phyloP scores from a whole-genome alignment of 2,329 filamentous ascomycete genomes.

The Claviceps africana region DNA sequence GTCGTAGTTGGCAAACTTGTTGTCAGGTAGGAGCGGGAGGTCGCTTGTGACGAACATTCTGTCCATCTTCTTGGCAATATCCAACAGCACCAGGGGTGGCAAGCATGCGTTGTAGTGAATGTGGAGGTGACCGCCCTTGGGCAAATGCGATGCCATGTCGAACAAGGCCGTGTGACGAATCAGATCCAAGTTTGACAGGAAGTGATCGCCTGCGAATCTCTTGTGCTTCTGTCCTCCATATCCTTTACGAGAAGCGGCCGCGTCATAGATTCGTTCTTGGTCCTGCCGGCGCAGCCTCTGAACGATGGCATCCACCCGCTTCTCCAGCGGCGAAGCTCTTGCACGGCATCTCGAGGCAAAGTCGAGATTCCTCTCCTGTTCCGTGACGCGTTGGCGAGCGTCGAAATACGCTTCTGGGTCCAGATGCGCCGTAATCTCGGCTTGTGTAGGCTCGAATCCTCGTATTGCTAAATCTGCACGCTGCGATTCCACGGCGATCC shows the following conservation, averaged over 20 bases:
- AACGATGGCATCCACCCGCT: slow-evolving; percentile 26
- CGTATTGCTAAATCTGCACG: not conserved
- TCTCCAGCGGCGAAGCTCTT: slow-evolving; percentile 21
- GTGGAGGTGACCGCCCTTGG: slow-evolving; percentile 61
- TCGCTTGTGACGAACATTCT: slow-evolving; percentile 57
- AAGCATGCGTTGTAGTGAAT: slow-evolving; percentile 69
- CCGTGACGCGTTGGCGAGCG: not conserved
- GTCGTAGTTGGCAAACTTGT: slow-evolving; percentile 30
- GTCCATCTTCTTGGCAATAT: slow-evolving; percentile 37
- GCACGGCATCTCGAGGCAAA: slow-evolving; percentile 26
- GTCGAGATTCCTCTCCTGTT: slow-evolving; percentile 21
- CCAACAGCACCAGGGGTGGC: slow-evolving; percentile 43
- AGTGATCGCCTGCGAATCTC: slow-evolving; percentile 40
- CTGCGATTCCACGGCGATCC: not conserved
- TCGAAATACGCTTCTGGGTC: not conserved
- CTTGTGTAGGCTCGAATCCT: not conserved
- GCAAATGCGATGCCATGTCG: slow-evolving; percentile 41
- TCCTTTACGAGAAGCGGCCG: slow-evolving; percentile 19
- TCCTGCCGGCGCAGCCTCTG: slow-evolving; percentile 24
- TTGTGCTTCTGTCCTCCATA: slow-evolving; percentile 29
- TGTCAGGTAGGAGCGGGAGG: slow-evolving; percentile 27
- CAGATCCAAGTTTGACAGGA: slow-evolving; percentile 38
- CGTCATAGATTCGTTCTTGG: slow-evolving; percentile 20
- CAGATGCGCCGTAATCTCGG: not conserved
- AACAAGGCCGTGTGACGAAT: slow-evolving; percentile 45